Base-by-base conservation (phyloP, 148 eudicot genomes). In the Fagopyrum homotropicum region DNA sequence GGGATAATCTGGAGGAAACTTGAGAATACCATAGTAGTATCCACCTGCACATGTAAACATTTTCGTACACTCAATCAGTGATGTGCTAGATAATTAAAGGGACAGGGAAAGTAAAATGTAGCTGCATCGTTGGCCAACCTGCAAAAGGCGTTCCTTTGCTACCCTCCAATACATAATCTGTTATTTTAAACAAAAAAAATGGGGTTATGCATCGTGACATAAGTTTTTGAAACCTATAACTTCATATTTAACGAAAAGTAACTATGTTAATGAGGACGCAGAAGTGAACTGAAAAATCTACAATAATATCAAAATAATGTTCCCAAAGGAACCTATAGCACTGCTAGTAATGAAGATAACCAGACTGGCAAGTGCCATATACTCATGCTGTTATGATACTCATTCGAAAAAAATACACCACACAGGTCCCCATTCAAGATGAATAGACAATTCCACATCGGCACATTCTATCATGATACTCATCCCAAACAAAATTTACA, bases 91-190 rank as follows among this genome's bases (percentile, higher is more conserved):
- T 35, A 12, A 40, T 4, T 35, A 9, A 26, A 15, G 68, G 63
- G 68, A 26, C 7, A 57, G 64, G 64, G 11, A 57, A 22, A 57
- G 64, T 57, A 57, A 8, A 19, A 57, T 26, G 43, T 6, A 29
- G 6, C 15, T 61, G 68, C 44, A 61, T 3, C 68, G 68, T 29
- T 59, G 45, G 85, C 86, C 56, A 83, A 95, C 98, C 98, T 91
- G 98, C 96, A 84, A 95, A 95, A 44, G 98, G 97, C 35, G 98
- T 92, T 80, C 96, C 98, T 78, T 92, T 87, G 81, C 98, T 95
- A 76, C 98, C 98, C 82, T 95, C 96, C 77, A 95, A 81, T 60
- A 95, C 97, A 84, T 95, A 95, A 88, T 95, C 98, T 95, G 87
- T 55, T 82, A 76, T 47, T 16, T 3, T 2, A 17, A n/a, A 72